Evolutionary conservation across 768 basidiomycete species (phyloP).

Genomic region (Tricholomella constricta): DNA sequence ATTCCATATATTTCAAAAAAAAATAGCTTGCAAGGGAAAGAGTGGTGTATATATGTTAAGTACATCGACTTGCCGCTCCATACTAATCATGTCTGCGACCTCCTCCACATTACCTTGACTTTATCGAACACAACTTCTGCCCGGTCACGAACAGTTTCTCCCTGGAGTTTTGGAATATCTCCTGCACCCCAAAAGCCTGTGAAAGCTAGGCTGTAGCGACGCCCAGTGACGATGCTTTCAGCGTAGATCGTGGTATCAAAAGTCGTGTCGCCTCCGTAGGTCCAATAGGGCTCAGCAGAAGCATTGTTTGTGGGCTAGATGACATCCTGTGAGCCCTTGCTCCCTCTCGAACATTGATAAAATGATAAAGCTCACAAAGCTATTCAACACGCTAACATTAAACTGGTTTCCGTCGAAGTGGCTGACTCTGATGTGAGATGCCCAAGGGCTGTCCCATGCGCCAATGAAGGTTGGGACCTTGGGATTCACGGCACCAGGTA

Average conservation of each 20-base stretch:
- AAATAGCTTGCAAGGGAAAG: no score
- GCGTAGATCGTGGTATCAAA: neutral
- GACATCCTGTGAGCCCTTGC: neutral
- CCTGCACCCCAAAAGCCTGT: slow-evolving; percentile 19
- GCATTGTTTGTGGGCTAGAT: slow-evolving; percentile 14
- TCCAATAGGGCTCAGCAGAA: slow-evolving; percentile 17
- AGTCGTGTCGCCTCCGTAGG: neutral
- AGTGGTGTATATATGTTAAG: no score
- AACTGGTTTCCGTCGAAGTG: slow-evolving; percentile 28
- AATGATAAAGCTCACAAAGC: slow-evolving; percentile 12
- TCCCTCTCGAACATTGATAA: neutral
- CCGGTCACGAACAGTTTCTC: slow-evolving; percentile 14
- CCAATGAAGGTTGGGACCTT: slow-evolving; percentile 25
- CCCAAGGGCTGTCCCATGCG: slow-evolving; percentile 18
- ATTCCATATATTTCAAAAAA: no score
- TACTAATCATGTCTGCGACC: no score
- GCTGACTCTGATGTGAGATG: slow-evolving; percentile 20
- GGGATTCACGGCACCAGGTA: slow-evolving; percentile 22
- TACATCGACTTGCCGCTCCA: no score
- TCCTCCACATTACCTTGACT: no score
- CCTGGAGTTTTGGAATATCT: neutral
- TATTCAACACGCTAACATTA: slow-evolving; percentile 12
- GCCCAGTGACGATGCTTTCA: neutral
- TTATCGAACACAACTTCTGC: slow-evolving; percentile 1
- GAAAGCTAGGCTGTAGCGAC: slow-evolving; percentile 4